Conservation (phyloP, 768 basidiomycete genomes). For the Galerina marginata region DNA sequence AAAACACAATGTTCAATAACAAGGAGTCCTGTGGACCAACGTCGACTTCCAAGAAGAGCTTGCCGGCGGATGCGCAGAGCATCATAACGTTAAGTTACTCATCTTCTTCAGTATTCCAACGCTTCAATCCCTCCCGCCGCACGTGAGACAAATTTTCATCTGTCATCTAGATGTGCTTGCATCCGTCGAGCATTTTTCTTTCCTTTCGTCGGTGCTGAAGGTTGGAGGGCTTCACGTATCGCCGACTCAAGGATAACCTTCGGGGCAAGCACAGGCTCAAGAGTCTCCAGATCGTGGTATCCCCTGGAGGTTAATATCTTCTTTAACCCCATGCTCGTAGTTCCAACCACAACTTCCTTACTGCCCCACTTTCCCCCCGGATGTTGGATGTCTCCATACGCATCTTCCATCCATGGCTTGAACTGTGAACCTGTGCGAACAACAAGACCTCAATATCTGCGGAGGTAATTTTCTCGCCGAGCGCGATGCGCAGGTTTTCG, state of each 20-base stretch:
- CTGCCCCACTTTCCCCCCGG: neutral
- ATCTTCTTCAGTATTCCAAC: too few relatives aligned
- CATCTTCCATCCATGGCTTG: constrained; percentile 28
- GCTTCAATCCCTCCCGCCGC: too few relatives aligned
- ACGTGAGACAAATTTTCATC: too few relatives aligned
- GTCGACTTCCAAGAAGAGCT: too few relatives aligned
- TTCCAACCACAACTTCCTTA: constrained; percentile 20
- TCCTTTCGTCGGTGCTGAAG: neutral
- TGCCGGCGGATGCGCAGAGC: too few relatives aligned
- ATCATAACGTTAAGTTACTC: too few relatives aligned
- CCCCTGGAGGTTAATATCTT: constrained; percentile 5
- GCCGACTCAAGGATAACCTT: constrained; percentile 27
- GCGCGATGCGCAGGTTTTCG: constrained; percentile 27
- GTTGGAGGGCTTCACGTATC: constrained; percentile 23
- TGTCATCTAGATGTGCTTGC: too few relatives aligned
- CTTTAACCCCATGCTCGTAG: constrained; percentile 24
- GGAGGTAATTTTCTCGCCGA: constrained; percentile 34
- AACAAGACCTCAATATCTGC: constrained; percentile 24
- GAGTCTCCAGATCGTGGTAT: neutral
- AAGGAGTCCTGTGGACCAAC: too few relatives aligned
- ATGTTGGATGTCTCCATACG: constrained; percentile 27
- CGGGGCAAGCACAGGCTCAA: constrained; percentile 17
- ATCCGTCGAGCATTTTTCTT: neutral
- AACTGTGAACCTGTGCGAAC: constrained; percentile 15
- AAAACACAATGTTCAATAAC: too few relatives aligned